Conservation (phyloP, 164 flowering plant species). For the Euptelea pleiosperma region DNA sequence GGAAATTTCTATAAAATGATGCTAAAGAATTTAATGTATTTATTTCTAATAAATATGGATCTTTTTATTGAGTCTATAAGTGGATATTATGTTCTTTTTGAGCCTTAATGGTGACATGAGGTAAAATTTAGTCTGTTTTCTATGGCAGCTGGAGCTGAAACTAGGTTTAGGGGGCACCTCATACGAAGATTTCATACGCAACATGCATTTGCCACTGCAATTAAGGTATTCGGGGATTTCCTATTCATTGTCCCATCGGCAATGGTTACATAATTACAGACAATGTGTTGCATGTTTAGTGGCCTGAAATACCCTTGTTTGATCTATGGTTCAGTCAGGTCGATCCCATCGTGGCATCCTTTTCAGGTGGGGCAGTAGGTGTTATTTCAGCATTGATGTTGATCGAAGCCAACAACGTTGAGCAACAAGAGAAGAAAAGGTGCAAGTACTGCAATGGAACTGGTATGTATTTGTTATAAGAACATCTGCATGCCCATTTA, state of each 20-base stretch:
- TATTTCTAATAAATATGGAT: too few relatives aligned
- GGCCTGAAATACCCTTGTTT: conserved; percentile 12
- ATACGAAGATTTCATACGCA: conserved; percentile 77
- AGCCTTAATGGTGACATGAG: background rate
- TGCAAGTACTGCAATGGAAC: conserved; percentile 91
- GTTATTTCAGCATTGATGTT: conserved; percentile 89
- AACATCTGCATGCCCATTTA: too few relatives aligned
- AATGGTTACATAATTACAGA: background rate
- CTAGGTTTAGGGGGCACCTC: conserved; percentile 89
- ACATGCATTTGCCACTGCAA: conserved; percentile 84
- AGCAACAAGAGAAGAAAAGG: conserved; percentile 85
- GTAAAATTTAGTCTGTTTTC: conserved; percentile 7
- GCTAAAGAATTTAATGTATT: background rate
- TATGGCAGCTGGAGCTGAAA: conserved; percentile 81
- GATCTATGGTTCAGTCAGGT: conserved; percentile 66
- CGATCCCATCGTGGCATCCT: conserved; percentile 95
- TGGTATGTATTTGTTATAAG: conserved; percentile 61
- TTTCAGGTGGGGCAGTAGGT: conserved; percentile 95
- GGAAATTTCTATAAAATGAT: background rate
- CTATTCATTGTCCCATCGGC: background rate
- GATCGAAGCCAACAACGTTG: conserved; percentile 80
- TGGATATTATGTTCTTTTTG: background rate
- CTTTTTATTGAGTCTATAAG: background rate
- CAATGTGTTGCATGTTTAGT: background rate
- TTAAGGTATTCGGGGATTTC: conserved; percentile 48